Percentiles rank a stretch among this genome's conserved stretches.
These are phyloP conservation scores for Alternaria viburni DNA, from an alignment of 2,329 filamentous ascomycete species.

Conservation along the genomic window DNA sequence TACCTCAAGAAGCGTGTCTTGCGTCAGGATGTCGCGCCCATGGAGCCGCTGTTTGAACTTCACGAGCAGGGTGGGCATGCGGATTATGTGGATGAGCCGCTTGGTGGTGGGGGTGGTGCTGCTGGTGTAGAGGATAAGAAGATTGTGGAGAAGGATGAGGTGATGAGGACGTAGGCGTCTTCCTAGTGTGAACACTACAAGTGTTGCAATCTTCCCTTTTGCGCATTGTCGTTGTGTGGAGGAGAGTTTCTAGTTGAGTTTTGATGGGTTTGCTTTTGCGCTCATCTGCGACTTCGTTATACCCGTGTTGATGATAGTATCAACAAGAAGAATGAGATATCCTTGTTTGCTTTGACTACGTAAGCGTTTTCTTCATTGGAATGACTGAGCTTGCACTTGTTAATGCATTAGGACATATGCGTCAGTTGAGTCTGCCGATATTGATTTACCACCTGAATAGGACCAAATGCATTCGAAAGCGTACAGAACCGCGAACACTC, in stretches of 20 bases:
- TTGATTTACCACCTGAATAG: not conserved
- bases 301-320: not conserved
- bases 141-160: slow-evolving; percentile 11
- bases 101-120: not conserved
- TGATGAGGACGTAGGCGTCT: not conserved
- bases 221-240: not conserved
- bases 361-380: not conserved
- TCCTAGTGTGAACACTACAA: not conserved
- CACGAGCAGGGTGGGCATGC: slow-evolving; percentile 15
- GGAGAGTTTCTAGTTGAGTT: not conserved
- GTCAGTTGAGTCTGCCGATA: rapidly evolving
- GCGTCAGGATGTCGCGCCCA: slow-evolving; percentile 33
- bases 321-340: not conserved
- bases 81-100: not conserved
- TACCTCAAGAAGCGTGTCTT: slow-evolving; percentile 46
- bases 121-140: not conserved
- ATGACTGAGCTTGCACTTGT: not conserved
- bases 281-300: not conserved
- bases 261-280: not conserved
- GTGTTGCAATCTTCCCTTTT: not conserved
- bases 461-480: not conserved
- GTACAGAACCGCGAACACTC: too few relatives aligned
- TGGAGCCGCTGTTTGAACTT: slow-evolving; percentile 33
- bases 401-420: not conserved
- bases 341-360: not conserved